Conservation (phyloP, 2,329 filamentous ascomycete species). For the Phaeosphaeria sp. region DNA sequence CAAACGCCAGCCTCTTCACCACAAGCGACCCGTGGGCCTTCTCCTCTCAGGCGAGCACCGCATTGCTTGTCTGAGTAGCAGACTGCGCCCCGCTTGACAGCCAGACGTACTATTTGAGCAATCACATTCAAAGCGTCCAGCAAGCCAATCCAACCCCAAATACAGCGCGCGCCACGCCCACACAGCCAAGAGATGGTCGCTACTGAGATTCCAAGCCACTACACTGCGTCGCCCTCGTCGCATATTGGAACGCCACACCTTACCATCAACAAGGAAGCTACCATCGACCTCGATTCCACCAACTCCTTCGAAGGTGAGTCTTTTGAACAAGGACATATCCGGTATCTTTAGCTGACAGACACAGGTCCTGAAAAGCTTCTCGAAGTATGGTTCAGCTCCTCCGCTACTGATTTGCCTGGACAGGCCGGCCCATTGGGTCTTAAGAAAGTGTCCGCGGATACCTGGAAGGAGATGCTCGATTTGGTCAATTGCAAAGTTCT, state of each 20-base stretch:
- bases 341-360: conserved; percentile 23
- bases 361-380: conserved; percentile 92
- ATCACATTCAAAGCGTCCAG: conserved; percentile 4
- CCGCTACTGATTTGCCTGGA: conserved; percentile 73
- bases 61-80: conserved; percentile 97
- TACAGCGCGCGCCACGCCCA: conserved; percentile 28
- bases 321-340: neutral
- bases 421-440: conserved; percentile 76
- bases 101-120: conserved; percentile 22
- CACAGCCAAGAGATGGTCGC: conserved; percentile 76
- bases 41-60: conserved; percentile 92
- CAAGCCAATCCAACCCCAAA: conserved; percentile 15
- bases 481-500: conserved; percentile 98
- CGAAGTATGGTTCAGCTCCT: conserved; percentile 96
- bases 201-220: conserved; percentile 78
- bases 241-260: conserved; percentile 82
- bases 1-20: conserved; percentile 77
- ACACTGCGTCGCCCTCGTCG: conserved; percentile 80
- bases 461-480: conserved; percentile 97
- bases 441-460: conserved; percentile 82
- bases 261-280: conserved; percentile 96
- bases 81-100: conserved; percentile 82
- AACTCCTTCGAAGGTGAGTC: conserved; percentile 89
- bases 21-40: conserved; percentile 79
- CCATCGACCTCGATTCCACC: conserved; percentile 88